These are phyloP conservation scores for Rhexocercosporidium sp. DNA, from an alignment of 2,329 filamentous ascomycete species.

Conservation along the genomic window DNA sequence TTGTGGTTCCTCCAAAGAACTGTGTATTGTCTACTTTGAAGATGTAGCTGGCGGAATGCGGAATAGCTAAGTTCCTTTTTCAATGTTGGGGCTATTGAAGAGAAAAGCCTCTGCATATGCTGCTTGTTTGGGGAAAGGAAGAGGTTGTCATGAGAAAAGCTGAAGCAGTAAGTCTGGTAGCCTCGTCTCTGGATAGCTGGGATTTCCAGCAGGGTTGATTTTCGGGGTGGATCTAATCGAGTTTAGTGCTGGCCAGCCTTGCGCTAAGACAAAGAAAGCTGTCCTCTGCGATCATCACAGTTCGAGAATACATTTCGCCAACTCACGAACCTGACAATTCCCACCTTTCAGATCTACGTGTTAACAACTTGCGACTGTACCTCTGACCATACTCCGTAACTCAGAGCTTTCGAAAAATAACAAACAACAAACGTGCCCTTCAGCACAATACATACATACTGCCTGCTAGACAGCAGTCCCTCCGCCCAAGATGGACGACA, in stretches of 20 bases:
- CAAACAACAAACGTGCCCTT: neutral
- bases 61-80: neutral
- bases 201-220: neutral
- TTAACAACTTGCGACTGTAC: neutral
- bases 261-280: constrained; percentile 10
- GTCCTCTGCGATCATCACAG: neutral
- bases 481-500: constrained; percentile 55
- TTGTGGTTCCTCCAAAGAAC: neutral
- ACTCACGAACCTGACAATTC: neutral
- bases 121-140: neutral
- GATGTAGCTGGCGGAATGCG: neutral
- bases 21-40: neutral
- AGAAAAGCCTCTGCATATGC: neutral
- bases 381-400: neutral
- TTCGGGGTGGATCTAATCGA: neutral
- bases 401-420: no score
- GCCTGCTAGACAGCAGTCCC: neutral
- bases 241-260: neutral
- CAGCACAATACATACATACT: no score
- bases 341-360: neutral
- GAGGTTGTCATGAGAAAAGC: neutral
- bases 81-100: neutral
- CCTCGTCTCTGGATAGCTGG: neutral
- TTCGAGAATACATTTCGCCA: neutral
- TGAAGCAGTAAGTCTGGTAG: no score